Percentiles rank a stretch among this genome's conserved stretches.
Evolutionary conservation across 179 eudicot species (phyloP).

Genomic region (Nepenthes alata): DNA sequence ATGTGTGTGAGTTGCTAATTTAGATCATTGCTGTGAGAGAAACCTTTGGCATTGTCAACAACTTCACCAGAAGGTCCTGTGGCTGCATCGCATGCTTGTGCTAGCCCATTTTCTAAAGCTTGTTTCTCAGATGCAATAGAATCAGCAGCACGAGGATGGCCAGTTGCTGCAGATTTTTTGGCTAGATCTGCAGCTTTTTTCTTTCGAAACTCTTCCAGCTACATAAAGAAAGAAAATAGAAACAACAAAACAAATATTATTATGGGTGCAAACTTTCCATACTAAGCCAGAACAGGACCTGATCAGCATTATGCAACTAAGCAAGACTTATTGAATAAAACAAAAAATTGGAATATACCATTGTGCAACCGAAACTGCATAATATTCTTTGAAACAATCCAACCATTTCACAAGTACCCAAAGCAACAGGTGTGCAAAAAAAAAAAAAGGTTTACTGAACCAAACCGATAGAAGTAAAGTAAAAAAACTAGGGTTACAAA

Average conservation of each 20-base stretch:
- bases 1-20: conserved; percentile 16
- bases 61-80: conserved; percentile 17
- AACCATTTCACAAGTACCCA: too few species aligned
- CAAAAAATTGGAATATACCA: not conserved
- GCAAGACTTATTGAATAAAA: not conserved
- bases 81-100: conserved; percentile 12
- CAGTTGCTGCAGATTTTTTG: conserved; percentile 35
- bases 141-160: conserved; percentile 24
- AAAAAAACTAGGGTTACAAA: too few species aligned
- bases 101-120: conserved; percentile 28
- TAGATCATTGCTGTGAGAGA: conserved; percentile 13
- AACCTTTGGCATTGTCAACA: conserved; percentile 15
- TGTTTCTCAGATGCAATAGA: conserved; percentile 25
- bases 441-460: too few species aligned
- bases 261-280: not conserved
- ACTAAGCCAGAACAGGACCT: not conserved
- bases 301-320: not conserved
- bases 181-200: conserved; percentile 62
- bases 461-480: too few species aligned
- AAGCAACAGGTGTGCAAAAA: too few species aligned
- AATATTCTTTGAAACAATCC: not conserved
- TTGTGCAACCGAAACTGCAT: not conserved
- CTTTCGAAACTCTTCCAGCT: conserved; percentile 89
- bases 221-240: conserved; percentile 9
- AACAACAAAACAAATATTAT: conserved; percentile 2